Conservation (phyloP, 2,329 filamentous ascomycete genomes). For the Xylariaceae sp. region DNA sequence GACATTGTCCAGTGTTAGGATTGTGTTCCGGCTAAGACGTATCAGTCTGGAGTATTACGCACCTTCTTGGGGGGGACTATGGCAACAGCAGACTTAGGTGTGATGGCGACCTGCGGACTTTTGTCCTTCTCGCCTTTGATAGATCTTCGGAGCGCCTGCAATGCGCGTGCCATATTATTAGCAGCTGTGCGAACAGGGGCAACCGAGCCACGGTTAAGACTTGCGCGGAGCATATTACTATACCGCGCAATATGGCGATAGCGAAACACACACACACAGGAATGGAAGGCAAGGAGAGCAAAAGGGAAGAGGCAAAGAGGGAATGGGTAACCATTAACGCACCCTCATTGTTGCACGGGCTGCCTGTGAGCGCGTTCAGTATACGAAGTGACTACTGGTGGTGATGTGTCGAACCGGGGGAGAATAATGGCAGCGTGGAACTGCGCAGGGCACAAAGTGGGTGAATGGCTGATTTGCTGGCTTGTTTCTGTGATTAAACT, state of each 20-base stretch:
- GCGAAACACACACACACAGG: conserved; percentile 13
- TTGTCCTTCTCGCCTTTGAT: conserved; percentile 85
- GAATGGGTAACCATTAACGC: conserved; percentile 30
- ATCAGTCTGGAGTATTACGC: conserved; percentile 31
- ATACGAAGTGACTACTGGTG: conserved; percentile 23
- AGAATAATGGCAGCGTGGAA: conserved; percentile 19
- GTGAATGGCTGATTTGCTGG: conserved; percentile 23
- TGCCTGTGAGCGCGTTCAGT: conserved; percentile 24
- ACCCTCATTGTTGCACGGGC: conserved; percentile 36
- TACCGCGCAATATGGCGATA: conserved; percentile 9
- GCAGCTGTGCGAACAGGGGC: conserved; percentile 25
- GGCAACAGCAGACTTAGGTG: conserved; percentile 79
- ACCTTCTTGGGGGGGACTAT: conserved; percentile 95
- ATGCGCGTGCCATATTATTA: conserved; percentile 40
- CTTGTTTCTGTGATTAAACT: conserved; percentile 25
- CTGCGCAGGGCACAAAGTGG: conserved; percentile 22
- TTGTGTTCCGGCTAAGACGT: background rate
- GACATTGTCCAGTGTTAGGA: conserved; percentile 23
- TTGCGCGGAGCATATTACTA: conserved; percentile 28
- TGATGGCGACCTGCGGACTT: conserved; percentile 69
- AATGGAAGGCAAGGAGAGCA: conserved; percentile 13
- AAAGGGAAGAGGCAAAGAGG: conserved; percentile 9
- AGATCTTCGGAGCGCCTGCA: conserved; percentile 76
- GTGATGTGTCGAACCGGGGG: conserved; percentile 19
- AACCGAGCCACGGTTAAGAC: conserved; percentile 24